A percentile compares a stretch with the other conserved stretches of the same genome.
Conservation (phyloP, 495 filamentous ascomycete species). For the Penicillium ochrochloron region DNA sequence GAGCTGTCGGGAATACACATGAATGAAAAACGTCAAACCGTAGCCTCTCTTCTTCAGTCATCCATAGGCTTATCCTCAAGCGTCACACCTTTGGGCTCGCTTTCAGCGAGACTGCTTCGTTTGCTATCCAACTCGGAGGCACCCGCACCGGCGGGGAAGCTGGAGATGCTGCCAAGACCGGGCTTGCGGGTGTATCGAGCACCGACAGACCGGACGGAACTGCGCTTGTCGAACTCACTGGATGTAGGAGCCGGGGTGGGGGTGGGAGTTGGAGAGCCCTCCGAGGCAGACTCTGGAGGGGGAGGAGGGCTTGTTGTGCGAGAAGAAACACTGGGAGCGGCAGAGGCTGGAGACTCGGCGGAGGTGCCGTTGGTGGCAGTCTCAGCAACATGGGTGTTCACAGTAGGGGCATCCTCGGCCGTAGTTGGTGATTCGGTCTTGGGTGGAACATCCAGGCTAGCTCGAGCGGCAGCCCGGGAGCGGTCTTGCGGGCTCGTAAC, state of each 20-base stretch:
- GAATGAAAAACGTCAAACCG: slow-evolving; percentile 3
- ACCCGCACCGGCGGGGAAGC: slow-evolving; percentile 39
- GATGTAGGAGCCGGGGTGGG: slow-evolving; percentile 38
- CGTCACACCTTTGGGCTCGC: slow-evolving; percentile 68
- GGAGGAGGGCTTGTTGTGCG: slow-evolving; percentile 39
- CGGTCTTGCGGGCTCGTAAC: slow-evolving; percentile 63
- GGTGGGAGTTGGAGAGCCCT: slow-evolving; percentile 47
- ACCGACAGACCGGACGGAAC: slow-evolving; percentile 47
- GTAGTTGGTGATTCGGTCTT: slow-evolving; percentile 36
- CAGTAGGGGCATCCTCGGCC: slow-evolving; percentile 34
- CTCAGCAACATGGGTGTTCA: slow-evolving; percentile 36
- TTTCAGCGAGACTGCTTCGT: slow-evolving; percentile 49
- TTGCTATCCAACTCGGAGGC: slow-evolving; percentile 47
- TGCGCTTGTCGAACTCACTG: slow-evolving; percentile 51
- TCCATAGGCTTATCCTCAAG: slow-evolving; percentile 87
- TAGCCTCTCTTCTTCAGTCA: slow-evolving; percentile 53
- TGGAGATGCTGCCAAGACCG: slow-evolving; percentile 49
- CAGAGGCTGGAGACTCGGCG: slow-evolving; percentile 40
- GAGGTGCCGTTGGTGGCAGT: slow-evolving; percentile 43
- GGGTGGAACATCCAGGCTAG: slow-evolving; percentile 68
- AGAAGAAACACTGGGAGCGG: slow-evolving; percentile 42
- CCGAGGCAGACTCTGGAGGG: slow-evolving; percentile 38
- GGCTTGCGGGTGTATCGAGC: slow-evolving; percentile 43
- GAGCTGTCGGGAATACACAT: slow-evolving; percentile 7
- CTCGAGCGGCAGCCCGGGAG: slow-evolving; percentile 48